Base-by-base conservation (phyloP, 108 stramenopile genomes). In the Stephanodiscus minutulus region DNA sequence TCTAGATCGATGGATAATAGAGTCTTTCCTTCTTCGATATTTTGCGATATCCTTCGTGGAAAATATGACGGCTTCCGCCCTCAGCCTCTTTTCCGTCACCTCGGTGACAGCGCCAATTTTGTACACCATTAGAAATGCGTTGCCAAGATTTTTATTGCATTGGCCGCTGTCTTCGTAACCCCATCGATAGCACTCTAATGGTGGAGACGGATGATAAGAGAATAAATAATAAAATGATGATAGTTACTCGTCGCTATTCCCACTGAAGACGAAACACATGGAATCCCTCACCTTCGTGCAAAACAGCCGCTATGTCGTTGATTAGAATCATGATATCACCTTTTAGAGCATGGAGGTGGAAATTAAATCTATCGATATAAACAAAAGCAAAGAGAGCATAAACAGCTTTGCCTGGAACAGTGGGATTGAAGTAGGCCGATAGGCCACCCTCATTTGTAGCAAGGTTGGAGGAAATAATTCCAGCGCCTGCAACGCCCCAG, bases 91-190 rank as follows among this genome's bases (percentile, higher is more conserved):
- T 61, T 91, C 85, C 22, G 83, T 53, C 1, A 90, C 88, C 67
- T 93, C 89, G 47, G 74, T 85, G 27, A 90, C 87, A 13, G 87
- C 72, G 27, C 94, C 94, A 36, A 98, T 88, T 70, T 65, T 77
- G 57, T 77, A 77, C 5, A 96, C 94, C 84, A 98, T 91, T 28
- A 98, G 80, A 71, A 98, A 98, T n/a, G 96, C 84, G 18, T 84
- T 76, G 13, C 98, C 98, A 37, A 98, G 89, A 84, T 98, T 98
- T 82, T 97, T 97, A 81, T 98, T 98, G 70, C 97, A 96, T 57
- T 96, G 93, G 0, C 98, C 98, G 17, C 79, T 85, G 63, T 95
- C 85, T 49, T 88, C 88, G 37, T 91, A 81, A 11, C 83, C 92
- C 95, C 96, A 97, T 41, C 93, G 79, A 72, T 91, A 95, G 3